phyloP scores from a whole-genome alignment of 768 basidiomycete species.

The Exidia glandulosa region DNA sequence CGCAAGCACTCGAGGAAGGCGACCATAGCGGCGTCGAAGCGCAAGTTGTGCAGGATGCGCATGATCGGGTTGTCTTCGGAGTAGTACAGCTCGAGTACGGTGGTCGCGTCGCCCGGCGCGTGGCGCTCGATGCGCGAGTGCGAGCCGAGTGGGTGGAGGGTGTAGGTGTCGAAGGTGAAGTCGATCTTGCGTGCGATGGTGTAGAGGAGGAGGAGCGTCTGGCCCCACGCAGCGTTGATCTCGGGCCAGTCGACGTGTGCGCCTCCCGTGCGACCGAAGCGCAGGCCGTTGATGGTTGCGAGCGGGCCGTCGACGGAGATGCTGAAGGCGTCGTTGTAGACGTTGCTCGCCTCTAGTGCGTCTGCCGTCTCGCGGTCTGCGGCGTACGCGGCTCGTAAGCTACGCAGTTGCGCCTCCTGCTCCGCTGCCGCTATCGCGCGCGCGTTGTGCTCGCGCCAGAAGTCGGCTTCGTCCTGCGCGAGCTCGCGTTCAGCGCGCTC shows the following conservation, averaged over 20 bases:
- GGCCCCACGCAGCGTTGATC: constrained; percentile 98
- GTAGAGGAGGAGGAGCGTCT: constrained; percentile 83
- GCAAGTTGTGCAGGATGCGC: constrained; percentile 82
- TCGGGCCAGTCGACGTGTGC: constrained; percentile 87
- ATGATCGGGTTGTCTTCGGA: constrained; percentile 88
- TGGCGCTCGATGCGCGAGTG: constrained; percentile 81
- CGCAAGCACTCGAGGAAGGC: constrained; percentile 91
- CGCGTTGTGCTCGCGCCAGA: constrained; percentile 72
- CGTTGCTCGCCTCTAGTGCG: constrained; percentile 82
- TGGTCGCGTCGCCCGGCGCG: constrained; percentile 59
- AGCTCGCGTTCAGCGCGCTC: constrained; percentile 69
- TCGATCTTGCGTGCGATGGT: constrained; percentile 88
- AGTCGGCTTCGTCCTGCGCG: constrained; percentile 81
- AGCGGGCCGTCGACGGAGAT: constrained; percentile 92
- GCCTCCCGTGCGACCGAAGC: constrained; percentile 77
- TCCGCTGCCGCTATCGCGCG: constrained; percentile 54
- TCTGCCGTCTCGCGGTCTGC: constrained; percentile 68
- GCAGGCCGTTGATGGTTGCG: constrained; percentile 94
- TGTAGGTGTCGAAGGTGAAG: constrained; percentile 83
- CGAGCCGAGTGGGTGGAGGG: constrained; percentile 86
- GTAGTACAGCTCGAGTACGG: constrained; percentile 64
- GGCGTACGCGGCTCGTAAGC: constrained; percentile 66
- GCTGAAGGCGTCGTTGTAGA: constrained; percentile 92
- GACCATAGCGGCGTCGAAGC: constrained; percentile 94
- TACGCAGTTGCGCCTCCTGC: constrained; percentile 57